Percentiles rank a stretch among this genome's conserved stretches.
These are phyloP conservation scores for Suhomyces terraborum DNA, from an alignment of 1,139 yeast genomes.

Conservation along the genomic window DNA sequence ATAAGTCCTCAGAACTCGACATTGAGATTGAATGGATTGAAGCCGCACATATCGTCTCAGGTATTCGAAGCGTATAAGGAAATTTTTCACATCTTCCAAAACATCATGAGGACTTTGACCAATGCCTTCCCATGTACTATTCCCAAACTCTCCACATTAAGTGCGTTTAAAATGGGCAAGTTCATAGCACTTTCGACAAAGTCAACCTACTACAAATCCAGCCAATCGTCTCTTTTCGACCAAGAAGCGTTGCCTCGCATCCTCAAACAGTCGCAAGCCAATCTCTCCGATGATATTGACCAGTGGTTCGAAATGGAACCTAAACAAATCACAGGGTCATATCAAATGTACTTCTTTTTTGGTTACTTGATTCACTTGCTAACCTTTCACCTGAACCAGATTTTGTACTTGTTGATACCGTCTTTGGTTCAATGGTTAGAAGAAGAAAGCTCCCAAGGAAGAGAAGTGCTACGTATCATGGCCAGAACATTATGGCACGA, in stretches of 20 bases:
- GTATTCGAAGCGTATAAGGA: conserved; percentile 34
- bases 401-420: conserved; percentile 37
- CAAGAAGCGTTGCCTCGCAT: conserved; percentile 29
- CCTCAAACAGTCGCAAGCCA: conserved; percentile 23
- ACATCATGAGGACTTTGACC: conserved; percentile 23
- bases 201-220: conserved; percentile 37
- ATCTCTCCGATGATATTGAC: conserved; percentile 38
- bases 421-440: conserved; percentile 40
- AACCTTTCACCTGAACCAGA: conserved; percentile 35
- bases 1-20: conserved; percentile 26
- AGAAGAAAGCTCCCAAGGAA: conserved; percentile 23
- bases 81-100: conserved; percentile 32
- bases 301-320: conserved; percentile 43
- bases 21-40: conserved; percentile 30
- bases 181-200: conserved; percentile 37
- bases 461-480: conserved; percentile 13
- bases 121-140: conserved; percentile 2
- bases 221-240: conserved; percentile 37
- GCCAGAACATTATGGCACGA: conserved; percentile 27
- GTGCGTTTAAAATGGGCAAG: conserved; percentile 37
- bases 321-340: conserved; percentile 19
- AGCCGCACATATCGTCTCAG: conserved; percentile 30
- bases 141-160: conserved; percentile 29
- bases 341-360: conserved; percentile 29
- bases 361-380: conserved; percentile 42